Evolutionary conservation across 1,139 yeast species (phyloP).

Genomic region (Saccharomyces hybrid): DNA sequence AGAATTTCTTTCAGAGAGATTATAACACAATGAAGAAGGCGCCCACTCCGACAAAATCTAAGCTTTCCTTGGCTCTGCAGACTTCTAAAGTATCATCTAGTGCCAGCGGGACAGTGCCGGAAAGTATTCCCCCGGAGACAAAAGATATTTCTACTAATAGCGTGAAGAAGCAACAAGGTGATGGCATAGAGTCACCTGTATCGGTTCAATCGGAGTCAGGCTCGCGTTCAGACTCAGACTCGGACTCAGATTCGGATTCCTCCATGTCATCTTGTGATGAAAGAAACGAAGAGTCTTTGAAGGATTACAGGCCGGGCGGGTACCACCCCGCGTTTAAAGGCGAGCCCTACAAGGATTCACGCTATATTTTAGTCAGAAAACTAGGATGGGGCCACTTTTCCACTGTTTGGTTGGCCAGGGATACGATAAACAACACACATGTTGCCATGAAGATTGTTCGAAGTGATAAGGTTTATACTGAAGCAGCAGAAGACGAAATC

Average conservation of each 20-base stretch:
- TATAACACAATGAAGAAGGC: slow-evolving; percentile 1
- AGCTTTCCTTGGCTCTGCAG: slow-evolving; percentile 25
- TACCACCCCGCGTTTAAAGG: slow-evolving; percentile 74
- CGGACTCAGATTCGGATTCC: background rate
- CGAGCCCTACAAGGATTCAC: slow-evolving; percentile 52
- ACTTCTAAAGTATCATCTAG: slow-evolving; percentile 1
- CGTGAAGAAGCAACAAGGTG: background rate
- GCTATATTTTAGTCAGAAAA: slow-evolving; percentile 58
- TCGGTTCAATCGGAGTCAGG: background rate
- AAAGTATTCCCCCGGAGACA: background rate
- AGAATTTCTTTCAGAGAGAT: background rate
- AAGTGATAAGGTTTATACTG: slow-evolving; percentile 62
- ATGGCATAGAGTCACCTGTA: background rate
- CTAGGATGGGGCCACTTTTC: slow-evolving; percentile 82
- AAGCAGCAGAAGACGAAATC: slow-evolving; percentile 73
- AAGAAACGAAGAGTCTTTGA: slow-evolving; percentile 56
- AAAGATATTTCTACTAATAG: background rate
- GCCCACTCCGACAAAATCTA: slow-evolving; percentile 18
- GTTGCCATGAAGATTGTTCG: slow-evolving; percentile 76
- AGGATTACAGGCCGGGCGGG: slow-evolving; percentile 69
- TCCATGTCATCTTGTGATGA: slow-evolving; percentile 30
- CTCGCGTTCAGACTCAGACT: background rate
- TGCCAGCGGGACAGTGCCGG: background rate
- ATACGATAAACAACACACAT: slow-evolving; percentile 41
- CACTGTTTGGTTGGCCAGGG: slow-evolving; percentile 72